These are phyloP conservation scores for Cerioporus squamosus DNA, from an alignment of 1,284 basidiomycete genomes.

Conservation along the genomic window DNA sequence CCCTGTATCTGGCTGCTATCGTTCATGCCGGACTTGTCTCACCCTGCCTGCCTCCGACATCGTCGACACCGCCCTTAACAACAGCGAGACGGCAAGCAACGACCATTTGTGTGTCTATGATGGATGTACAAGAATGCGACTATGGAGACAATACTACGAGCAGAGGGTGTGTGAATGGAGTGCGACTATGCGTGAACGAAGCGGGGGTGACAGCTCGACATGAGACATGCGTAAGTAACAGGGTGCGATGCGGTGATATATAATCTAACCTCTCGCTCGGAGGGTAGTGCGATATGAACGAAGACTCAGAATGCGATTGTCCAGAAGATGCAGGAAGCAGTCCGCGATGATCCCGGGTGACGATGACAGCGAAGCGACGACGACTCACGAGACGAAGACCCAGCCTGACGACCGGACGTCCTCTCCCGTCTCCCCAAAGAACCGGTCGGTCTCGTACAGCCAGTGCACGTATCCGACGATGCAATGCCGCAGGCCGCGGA, in stretches of 20 bases:
- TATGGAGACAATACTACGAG: conserved; percentile 9
- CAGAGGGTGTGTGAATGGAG: not conserved
- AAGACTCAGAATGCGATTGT: conserved; percentile 13
- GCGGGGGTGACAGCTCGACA: not conserved
- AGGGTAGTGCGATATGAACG: conserved; percentile 6
- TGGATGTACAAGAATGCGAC: conserved; percentile 11
- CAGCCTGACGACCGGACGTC: conserved; percentile 66
- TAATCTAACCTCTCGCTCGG: conserved; percentile 7
- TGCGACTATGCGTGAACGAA: not conserved
- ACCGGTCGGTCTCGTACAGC: conserved; percentile 62
- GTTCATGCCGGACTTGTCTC: too few relatives aligned
- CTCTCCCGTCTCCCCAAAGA: conserved; percentile 57
- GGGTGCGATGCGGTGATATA: not conserved
- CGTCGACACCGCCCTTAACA: too few relatives aligned
- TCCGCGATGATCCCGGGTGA: not conserved
- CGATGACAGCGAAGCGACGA: not conserved
- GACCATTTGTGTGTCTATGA: not conserved
- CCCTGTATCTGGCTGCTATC: too few relatives aligned
- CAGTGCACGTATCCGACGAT: conserved; percentile 59
- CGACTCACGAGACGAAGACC: conserved; percentile 50
- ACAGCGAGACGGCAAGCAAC: too few relatives aligned
- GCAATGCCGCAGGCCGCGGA: conserved; percentile 54
- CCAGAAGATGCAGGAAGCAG: not conserved
- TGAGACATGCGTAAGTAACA: not conserved
- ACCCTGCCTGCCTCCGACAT: too few relatives aligned